phyloP scores from a whole-genome alignment of 2,329 filamentous ascomycete species.

The Verticillium nonalfalfae region DNA sequence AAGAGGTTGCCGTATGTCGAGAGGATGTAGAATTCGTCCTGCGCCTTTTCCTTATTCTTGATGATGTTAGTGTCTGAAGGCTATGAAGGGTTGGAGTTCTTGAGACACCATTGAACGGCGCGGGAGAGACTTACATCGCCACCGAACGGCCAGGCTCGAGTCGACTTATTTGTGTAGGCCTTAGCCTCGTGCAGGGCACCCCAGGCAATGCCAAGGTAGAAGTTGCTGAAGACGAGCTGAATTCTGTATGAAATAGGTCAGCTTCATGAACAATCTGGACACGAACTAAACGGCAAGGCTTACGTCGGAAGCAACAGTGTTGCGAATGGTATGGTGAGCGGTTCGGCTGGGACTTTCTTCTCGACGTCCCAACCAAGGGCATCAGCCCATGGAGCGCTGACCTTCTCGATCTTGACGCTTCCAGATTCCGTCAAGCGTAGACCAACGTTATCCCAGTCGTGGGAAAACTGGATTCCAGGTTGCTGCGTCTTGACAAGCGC shows the following conservation, averaged over 20 bases:
- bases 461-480: slow-evolving; percentile 46
- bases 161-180: slow-evolving; percentile 49
- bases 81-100: too few relatives aligned
- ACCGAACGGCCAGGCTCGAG: slow-evolving; percentile 58
- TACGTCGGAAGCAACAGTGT: slow-evolving; percentile 53
- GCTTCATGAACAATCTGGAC: neutral
- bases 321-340: slow-evolving; percentile 39
- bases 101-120: too few relatives aligned
- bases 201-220: slow-evolving; percentile 57
- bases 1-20: slow-evolving; percentile 58
- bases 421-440: slow-evolving; percentile 59
- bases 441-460: slow-evolving; percentile 60
- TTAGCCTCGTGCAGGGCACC: slow-evolving; percentile 50
- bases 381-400: slow-evolving; percentile 51
- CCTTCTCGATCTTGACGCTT: slow-evolving; percentile 51
- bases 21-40: slow-evolving; percentile 50
- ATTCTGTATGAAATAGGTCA: slow-evolving; percentile 30
- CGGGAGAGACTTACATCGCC: slow-evolving; percentile 39
- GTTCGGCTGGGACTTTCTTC: slow-evolving; percentile 36
- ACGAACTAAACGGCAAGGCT: slow-evolving; percentile 7
- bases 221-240: slow-evolving; percentile 60
- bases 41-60: slow-evolving; percentile 45
- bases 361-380: slow-evolving; percentile 53
- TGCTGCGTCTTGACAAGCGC: slow-evolving; percentile 53
- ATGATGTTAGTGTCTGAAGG: neutral